Evolutionary conservation across 345 rosid genomes (phyloP).

Genomic region (Citropsis articulata): DNA sequence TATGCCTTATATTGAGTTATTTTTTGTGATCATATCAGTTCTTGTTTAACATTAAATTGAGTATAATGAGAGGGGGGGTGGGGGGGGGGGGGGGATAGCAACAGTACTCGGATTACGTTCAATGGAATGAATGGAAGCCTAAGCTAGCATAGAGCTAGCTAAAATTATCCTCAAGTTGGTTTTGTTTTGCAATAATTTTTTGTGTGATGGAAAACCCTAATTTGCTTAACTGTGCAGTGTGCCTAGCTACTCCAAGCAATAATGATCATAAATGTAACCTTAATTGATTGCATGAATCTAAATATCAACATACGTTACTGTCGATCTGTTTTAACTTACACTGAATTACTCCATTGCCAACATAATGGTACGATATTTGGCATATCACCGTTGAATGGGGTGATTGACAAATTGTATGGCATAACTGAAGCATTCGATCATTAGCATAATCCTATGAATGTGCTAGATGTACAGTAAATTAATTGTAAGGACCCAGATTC

Average conservation of each 20-base stretch:
- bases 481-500: no score
- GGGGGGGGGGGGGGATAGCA: no score
- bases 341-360: no score
- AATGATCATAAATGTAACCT: not conserved
- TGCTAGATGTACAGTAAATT: no score
- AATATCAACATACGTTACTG: not conserved
- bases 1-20: not conserved
- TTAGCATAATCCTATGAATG: no score
- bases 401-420: no score
- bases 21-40: constrained; percentile 1
- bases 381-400: no score
- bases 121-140: not conserved
- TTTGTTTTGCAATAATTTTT: not conserved
- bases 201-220: constrained; percentile 19
- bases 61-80: not conserved
- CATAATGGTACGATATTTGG: no score
- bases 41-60: constrained; percentile 4
- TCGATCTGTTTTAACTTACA: no score
- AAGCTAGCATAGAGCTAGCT: not conserved
- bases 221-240: not conserved
- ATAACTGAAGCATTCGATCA: no score
- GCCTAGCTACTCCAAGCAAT: not conserved
- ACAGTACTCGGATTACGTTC: not conserved
- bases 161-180: not conserved
- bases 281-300: not conserved